A percentile compares a stretch with the other conserved stretches of the same genome.
phyloP scores from a whole-genome alignment of 2,329 filamentous ascomycete species.

The Clonostachys byssicola region DNA sequence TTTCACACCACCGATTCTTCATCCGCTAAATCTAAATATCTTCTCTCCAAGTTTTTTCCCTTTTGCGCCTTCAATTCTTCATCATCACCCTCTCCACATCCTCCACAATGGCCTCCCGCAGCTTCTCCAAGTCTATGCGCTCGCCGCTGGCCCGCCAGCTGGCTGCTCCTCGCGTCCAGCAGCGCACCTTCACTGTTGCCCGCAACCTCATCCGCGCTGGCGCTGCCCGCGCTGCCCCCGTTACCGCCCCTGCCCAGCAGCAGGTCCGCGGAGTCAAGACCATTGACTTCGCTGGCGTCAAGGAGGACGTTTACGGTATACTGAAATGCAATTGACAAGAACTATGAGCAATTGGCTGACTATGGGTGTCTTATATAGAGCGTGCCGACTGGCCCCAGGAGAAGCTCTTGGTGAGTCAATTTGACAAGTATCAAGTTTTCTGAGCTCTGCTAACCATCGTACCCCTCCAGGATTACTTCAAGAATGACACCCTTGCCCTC shows the following conservation, averaged over 20 bases:
- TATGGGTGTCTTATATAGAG: slow-evolving; percentile 49
- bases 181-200: slow-evolving; percentile 59
- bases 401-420: slow-evolving; percentile 82
- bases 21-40: slow-evolving; percentile 4
- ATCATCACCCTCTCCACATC: slow-evolving; percentile 21
- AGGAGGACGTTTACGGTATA: slow-evolving; percentile 91
- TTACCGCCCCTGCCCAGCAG: slow-evolving; percentile 53
- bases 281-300: slow-evolving; percentile 94
- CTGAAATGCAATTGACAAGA: neutral
- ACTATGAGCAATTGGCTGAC: neutral
- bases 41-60: slow-evolving; percentile 1
- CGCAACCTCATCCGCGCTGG: slow-evolving; percentile 50
- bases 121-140: slow-evolving; percentile 65
- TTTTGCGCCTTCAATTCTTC: slow-evolving; percentile 8
- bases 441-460: neutral
- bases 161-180: slow-evolving; percentile 54
- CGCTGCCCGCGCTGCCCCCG: slow-evolving; percentile 46
- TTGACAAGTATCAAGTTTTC: neutral
- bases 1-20: slow-evolving; percentile 2
- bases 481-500: slow-evolving; percentile 97
- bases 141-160: slow-evolving; percentile 61
- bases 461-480: slow-evolving; percentile 84
- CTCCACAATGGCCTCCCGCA: slow-evolving; percentile 72
- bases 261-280: slow-evolving; percentile 92
- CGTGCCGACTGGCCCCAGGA: slow-evolving; percentile 97